Conservation (phyloP, 345 rosid genomes). For the Eutrema heterophyllum region DNA sequence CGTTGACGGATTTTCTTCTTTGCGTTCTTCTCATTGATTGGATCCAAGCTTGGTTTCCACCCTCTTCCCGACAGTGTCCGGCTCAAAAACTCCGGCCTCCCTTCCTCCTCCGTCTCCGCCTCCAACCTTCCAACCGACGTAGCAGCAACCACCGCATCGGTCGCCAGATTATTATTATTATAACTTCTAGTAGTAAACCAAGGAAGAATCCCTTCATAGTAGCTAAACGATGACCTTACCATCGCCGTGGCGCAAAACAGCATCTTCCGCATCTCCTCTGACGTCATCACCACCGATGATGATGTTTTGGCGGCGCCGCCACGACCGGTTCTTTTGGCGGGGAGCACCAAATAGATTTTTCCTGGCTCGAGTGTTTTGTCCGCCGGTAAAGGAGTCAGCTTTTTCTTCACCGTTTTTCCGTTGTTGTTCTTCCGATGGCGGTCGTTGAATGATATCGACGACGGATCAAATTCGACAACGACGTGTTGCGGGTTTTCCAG, state of each 20-base stretch:
- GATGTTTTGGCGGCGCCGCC: conserved; percentile 23
- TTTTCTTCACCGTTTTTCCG: conserved; percentile 23
- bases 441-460: conserved; percentile 23
- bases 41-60: conserved; percentile 84
- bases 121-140: conserved; percentile 20
- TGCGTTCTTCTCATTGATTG: conserved; percentile 61
- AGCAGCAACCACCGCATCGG: conserved; percentile 25
- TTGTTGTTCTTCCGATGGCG: not conserved
- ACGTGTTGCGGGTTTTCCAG: conserved; percentile 69
- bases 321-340: conserved; percentile 35
- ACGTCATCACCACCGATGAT: conserved; percentile 23
- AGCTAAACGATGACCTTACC: conserved; percentile 35
- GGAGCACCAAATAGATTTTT: conserved; percentile 63
- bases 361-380: conserved; percentile 53
- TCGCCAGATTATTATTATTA: conserved; percentile 28
- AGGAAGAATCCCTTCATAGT: conserved; percentile 46
- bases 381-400: conserved; percentile 64
- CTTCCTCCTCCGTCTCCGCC: conserved; percentile 35
- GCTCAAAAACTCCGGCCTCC: conserved; percentile 52
- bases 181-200: conserved; percentile 33
- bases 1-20: conserved; percentile 41
- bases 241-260: conserved; percentile 43
- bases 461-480: conserved; percentile 58
- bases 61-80: conserved; percentile 60
- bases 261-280: conserved; percentile 48